Base-by-base conservation (phyloP, 2,329 filamentous ascomycete species). In the Pseudogymnoascus sp. region DNA sequence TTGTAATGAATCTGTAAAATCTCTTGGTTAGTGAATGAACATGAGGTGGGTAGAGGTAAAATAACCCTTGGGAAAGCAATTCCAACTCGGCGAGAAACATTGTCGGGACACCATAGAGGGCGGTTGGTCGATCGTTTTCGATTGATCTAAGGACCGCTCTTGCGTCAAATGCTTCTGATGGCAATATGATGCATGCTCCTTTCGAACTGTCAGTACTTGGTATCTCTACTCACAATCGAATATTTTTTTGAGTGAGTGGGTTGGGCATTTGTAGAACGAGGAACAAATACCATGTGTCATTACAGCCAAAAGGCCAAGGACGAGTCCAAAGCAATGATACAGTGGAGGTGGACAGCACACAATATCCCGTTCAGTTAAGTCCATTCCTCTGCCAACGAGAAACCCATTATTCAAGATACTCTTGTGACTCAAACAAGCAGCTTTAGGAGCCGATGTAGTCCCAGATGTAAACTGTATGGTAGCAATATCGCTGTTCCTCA, bases 401-500 rank as follows among this genome's bases (percentile, higher is more conserved):
- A 83, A 81, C 31, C 93, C 95, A 73, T 97, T 97, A 76, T 97
- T 99, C 65, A 99, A 81, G 67, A 97, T 93, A 16, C 84, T 87
- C 2, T 82, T 83, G 76, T 97, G 93, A 0, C 85, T 88, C 31
- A 99, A 82, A 78, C 92, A 96, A 1, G 93, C 93, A 0, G 95
- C 95, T 77, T 97, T 97, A 21, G 93, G 93, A 71, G 84, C 81
- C 0, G 90, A 90, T 0, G 95, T 97, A 0, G 93, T 97, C 14
- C 93, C 93, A 0, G 89, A 93, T 0, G 95, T 99, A 78, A 97
- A 97, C 75, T 97, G 93, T 67, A 97, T 96, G 73, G 97, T 97
- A 68, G 95, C 87, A 3, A 89, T 85, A 60, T 97, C 93, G 65
- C 31, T 84, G 74, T 0, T 86, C 80, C 14, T 78, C 68, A 1